Evolutionary conservation across 371 early-diverging fungal genomes (phyloP).

Genomic region (Saksenaea oblongispora): DNA sequence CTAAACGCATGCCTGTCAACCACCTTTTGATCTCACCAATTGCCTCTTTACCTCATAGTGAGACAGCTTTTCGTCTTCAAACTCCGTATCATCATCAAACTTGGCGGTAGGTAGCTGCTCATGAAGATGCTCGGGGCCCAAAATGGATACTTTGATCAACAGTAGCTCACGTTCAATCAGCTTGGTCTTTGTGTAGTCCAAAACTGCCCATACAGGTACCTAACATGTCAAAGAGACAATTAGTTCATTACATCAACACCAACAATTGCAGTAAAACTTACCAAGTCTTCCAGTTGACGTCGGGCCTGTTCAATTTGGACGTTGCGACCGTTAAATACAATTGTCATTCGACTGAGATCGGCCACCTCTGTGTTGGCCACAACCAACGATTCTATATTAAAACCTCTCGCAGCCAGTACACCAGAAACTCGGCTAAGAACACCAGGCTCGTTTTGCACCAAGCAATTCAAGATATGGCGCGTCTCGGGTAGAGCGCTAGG

Average conservation of each 20-base stretch:
- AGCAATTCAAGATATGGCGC: constrained; percentile 86
- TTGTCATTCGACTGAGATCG: constrained; percentile 91
- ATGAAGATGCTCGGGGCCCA: constrained; percentile 71
- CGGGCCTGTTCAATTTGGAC: constrained; percentile 85
- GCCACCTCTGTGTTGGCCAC: constrained; percentile 92
- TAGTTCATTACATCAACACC: not conserved
- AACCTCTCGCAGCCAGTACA: constrained; percentile 89
- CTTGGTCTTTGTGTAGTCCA: constrained; percentile 86
- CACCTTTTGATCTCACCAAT: not conserved
- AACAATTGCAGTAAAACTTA: constrained; percentile 18
- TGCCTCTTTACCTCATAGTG: constrained; percentile 28
- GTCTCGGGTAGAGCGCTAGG: constrained; percentile 46
- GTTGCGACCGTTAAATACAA: constrained; percentile 83
- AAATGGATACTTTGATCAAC: constrained; percentile 89
- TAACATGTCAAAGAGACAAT: constrained; percentile 11
- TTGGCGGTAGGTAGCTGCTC: constrained; percentile 22
- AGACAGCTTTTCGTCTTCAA: constrained; percentile 40
- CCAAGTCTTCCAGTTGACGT: constrained; percentile 89
- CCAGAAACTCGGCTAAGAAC: constrained; percentile 89
- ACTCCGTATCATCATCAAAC: constrained; percentile 27
- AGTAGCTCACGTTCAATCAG: constrained; percentile 91
- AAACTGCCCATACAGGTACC: constrained; percentile 96
- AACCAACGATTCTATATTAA: constrained; percentile 94
- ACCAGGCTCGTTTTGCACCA: constrained; percentile 94
- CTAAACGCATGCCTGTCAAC: not conserved